Conservation (phyloP, 2,329 filamentous ascomycete species). For the Polytolypa hystricis region DNA sequence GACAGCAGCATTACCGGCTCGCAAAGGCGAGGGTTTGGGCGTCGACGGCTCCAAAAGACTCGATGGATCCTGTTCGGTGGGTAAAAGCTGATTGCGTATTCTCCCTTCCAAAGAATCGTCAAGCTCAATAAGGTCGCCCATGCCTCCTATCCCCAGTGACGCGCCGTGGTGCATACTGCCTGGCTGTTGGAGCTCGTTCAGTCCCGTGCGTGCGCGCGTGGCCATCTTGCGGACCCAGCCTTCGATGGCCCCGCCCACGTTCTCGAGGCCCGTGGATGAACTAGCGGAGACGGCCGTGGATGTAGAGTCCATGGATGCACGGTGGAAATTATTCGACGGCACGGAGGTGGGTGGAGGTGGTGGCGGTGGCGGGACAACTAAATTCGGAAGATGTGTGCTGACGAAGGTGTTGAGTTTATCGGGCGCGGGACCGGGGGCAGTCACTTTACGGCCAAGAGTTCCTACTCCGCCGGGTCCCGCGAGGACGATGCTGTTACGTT, state of each 20-base stretch:
- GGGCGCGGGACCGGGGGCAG: slow-evolving; percentile 57
- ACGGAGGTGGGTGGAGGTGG: slow-evolving; percentile 45
- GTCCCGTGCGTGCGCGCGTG: slow-evolving; percentile 28
- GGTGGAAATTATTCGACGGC: slow-evolving; percentile 15
- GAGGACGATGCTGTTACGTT: slow-evolving; percentile 48
- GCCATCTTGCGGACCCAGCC: slow-evolving; percentile 82
- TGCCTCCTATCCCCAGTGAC: slow-evolving; percentile 18
- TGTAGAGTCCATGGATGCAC: slow-evolving; percentile 25
- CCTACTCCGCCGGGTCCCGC: slow-evolving; percentile 81
- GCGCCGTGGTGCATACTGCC: slow-evolving; percentile 12
- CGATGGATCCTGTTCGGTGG: too few species aligned
- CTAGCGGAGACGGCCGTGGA: slow-evolving; percentile 20
- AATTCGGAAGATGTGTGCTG: slow-evolving; percentile 67
- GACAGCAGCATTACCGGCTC: too few species aligned
- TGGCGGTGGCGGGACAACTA: slow-evolving; percentile 55
- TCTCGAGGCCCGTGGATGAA: slow-evolving; percentile 51
- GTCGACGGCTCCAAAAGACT: too few species aligned
- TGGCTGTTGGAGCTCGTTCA: slow-evolving; percentile 30
- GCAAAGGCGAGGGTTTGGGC: too few species aligned
- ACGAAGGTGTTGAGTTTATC: slow-evolving; percentile 79
- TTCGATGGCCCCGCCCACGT: slow-evolving; percentile 77
- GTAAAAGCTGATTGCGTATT: neutral
- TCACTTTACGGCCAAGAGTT: slow-evolving; percentile 52
- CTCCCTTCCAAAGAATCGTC: slow-evolving; percentile 23
- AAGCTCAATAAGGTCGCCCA: slow-evolving; percentile 35